Conservation (phyloP, 805 yeast species). For the Wickerhamomyces bovis region DNA sequence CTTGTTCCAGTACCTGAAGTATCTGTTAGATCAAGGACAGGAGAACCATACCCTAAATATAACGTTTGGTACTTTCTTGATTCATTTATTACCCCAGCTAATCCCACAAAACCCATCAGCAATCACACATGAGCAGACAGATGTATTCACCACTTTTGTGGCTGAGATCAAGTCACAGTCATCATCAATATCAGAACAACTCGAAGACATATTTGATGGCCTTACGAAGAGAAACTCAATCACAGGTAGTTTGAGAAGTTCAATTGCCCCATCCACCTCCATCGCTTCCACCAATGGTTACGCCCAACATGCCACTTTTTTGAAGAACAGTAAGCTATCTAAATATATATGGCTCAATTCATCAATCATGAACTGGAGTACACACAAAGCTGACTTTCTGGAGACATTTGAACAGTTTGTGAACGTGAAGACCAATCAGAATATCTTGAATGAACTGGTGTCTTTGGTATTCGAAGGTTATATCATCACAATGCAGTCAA, state of each 20-base stretch:
- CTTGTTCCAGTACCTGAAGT: slow-evolving; percentile 8
- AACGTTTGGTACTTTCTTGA: slow-evolving; percentile 10
- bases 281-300: background rate
- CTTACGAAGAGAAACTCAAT: slow-evolving; percentile 13
- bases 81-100: slow-evolving; percentile 7
- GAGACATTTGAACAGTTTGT: slow-evolving; percentile 28
- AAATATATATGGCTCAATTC: slow-evolving; percentile 32
- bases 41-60: slow-evolving; percentile 2
- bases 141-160: slow-evolving; percentile 10
- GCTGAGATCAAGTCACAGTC: slow-evolving; percentile 2
- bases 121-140: slow-evolving; percentile 8
- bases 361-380: slow-evolving; percentile 30
- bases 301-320: slow-evolving; percentile 10
- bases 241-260: slow-evolving; percentile 1
- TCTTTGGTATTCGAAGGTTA: slow-evolving; percentile 40
- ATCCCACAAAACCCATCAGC: slow-evolving; percentile 5
- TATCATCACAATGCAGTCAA: slow-evolving; percentile 30
- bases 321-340: slow-evolving; percentile 20
- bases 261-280: background rate
- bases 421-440: slow-evolving; percentile 22
- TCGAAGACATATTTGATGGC: slow-evolving; percentile 10
- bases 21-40: slow-evolving; percentile 3
- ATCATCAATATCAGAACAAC: slow-evolving; percentile 9
- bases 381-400: slow-evolving; percentile 26
- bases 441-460: slow-evolving; percentile 33